Evolutionary conservation across 345 rosid species (phyloP).

Genomic region (Trapa bicornis): DNA sequence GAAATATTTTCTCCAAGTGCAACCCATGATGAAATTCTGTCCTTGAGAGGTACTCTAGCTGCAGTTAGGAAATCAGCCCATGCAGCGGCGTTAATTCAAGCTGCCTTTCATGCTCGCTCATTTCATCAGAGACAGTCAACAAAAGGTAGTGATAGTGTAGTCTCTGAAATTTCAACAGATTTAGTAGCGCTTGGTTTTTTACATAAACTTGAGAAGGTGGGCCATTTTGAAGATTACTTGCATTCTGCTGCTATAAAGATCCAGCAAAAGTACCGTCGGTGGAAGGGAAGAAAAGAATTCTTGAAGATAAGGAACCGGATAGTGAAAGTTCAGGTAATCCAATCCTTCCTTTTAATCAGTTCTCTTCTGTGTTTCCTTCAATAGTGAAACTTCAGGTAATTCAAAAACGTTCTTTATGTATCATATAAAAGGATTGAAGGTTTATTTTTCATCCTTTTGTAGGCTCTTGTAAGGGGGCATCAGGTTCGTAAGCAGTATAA

Average conservation of each 20-base stretch:
- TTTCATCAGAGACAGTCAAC: constrained; percentile 29
- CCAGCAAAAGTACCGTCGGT: constrained; percentile 54
- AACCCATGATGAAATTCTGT: constrained; percentile 19
- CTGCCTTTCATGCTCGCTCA: constrained; percentile 29
- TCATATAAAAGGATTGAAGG: too few relatives aligned
- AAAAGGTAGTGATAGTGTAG: constrained; percentile 12
- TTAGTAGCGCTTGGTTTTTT: constrained; percentile 35
- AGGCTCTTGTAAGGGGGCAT: constrained; percentile 68
- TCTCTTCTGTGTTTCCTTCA: constrained; percentile 1
- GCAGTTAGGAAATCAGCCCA: constrained; percentile 49
- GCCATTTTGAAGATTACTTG: constrained; percentile 45
- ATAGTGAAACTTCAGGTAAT: too few relatives aligned
- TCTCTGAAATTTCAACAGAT: constrained; percentile 27
- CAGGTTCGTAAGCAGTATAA: constrained; percentile 49
- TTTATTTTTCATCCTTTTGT: constrained; percentile 4
- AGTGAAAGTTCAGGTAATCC: constrained; percentile 49
- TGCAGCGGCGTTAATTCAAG: constrained; percentile 56
- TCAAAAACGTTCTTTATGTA: too few relatives aligned
- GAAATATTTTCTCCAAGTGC: constrained; percentile 10
- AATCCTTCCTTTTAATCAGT: neutral
- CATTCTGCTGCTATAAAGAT: constrained; percentile 49
- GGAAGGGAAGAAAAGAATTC: constrained; percentile 53
- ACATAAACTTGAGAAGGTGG: constrained; percentile 21
- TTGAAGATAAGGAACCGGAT: constrained; percentile 40
- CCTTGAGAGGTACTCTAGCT: constrained; percentile 48